A percentile compares a stretch with the other conserved stretches of the same genome.
These are phyloP conservation scores for Quillaja saponaria DNA, from an alignment of 306 rosid genomes.

Conservation along the genomic window DNA sequence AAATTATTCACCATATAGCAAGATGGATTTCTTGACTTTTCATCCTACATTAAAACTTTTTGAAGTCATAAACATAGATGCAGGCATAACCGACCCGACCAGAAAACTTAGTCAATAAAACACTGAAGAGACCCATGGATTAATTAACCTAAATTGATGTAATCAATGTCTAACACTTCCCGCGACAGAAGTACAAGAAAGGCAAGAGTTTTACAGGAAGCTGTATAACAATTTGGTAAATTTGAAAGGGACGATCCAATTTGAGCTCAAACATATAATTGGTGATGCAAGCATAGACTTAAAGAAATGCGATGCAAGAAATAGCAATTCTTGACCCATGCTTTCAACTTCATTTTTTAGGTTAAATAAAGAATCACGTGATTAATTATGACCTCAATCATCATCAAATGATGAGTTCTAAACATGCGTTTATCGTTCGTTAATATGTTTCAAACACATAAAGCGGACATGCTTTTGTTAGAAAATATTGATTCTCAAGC, in stretches of 20 bases:
- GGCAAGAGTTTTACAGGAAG: too few relatives aligned
- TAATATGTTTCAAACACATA: too few relatives aligned
- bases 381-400: too few relatives aligned
- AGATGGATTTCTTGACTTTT: background rate
- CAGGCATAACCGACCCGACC: too few relatives aligned
- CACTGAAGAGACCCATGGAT: background rate
- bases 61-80: background rate
- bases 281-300: background rate
- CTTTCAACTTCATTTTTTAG: background rate
- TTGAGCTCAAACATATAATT: background rate
- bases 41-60: conserved; percentile 4
- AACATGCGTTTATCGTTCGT: too few relatives aligned
- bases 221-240: too few relatives aligned
- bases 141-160: background rate
- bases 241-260: background rate
- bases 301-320: background rate
- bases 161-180: too few relatives aligned
- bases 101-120: too few relatives aligned
- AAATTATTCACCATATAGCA: background rate
- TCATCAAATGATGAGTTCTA: too few relatives aligned
- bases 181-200: too few relatives aligned
- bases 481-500: background rate
- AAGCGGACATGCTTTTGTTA: background rate
- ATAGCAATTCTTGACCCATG: background rate
- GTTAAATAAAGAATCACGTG: too few relatives aligned